Base-by-base conservation (phyloP, 176 grass and related monocot species). In the Triticum monococcum region DNA sequence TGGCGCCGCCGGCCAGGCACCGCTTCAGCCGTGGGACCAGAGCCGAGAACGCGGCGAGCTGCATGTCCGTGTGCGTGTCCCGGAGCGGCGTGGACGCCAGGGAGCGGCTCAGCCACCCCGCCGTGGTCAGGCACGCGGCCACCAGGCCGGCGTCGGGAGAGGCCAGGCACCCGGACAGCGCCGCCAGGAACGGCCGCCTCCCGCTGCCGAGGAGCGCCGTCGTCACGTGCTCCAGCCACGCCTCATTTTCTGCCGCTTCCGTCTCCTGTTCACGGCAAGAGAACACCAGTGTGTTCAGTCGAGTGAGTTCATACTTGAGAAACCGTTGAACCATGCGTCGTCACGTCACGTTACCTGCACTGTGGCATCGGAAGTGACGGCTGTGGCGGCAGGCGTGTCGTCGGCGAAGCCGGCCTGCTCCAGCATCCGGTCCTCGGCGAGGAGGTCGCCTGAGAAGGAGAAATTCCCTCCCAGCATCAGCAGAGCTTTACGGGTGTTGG, bases 401-500 rank as follows among this genome's bases (percentile, higher is more conserved):
- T 52, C 30, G 38, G 52, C 7, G 84, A 88, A 90, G 48, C 90
- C 88, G 54, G 85, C 86, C 31, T 84, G 48, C 85, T 86, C 78
- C 46, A 95, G 83, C 83, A 82, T 88, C 86, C 69, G 80, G 12
- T 81, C 62, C 85, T 95, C 93, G 1, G 68, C 67, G 22, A 87
- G 35, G 14, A 85, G 66, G 59, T 92, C 88, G 28, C 90, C 90
- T 1, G 81, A 82, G 80, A 78, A 88, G 31, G 88, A 87, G 86
- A 95, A 92, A 8, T 85, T 66, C 5, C 93, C 90, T n/a, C 86
- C 88, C 72, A 92, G 8, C 81, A 95, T 8, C 30, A 92, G 93
- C 31, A 95, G 77, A 64, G 90, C 88, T 79, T 41, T 89, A 77
- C 83, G 43, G 24, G 83, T 82, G 78, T 69, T 79, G 2, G 84